phyloP scores from a whole-genome alignment of 73 alveolate genomes.

The Paramecium pentaurelia region DNA sequence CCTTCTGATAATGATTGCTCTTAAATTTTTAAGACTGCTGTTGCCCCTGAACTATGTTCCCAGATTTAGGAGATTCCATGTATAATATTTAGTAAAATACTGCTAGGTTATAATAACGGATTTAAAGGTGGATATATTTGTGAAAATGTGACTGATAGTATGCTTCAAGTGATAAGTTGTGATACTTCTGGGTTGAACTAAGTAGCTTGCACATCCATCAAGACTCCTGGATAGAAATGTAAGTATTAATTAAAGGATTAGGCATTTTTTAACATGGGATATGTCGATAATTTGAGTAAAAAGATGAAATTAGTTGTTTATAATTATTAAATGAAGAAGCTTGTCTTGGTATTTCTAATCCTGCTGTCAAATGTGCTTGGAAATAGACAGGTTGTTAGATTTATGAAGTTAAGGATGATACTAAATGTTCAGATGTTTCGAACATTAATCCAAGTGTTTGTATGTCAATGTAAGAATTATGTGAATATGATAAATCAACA shows the following conservation, averaged over 20 bases:
- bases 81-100: background rate
- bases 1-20: background rate
- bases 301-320: background rate
- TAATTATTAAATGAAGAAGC: background rate
- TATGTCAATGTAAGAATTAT: background rate
- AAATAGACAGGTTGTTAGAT: background rate
- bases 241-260: background rate
- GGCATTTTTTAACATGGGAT: background rate
- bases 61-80: background rate
- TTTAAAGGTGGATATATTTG: background rate
- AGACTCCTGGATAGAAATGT: background rate
- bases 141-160: background rate
- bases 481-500: background rate
- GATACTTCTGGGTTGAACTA: background rate
- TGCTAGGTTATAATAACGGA: slow-evolving; percentile 24
- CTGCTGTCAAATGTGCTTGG: background rate
- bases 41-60: background rate
- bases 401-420: background rate
- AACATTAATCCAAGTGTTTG: slow-evolving; percentile 9
- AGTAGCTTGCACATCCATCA: background rate
- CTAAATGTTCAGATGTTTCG: background rate
- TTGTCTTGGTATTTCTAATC: background rate
- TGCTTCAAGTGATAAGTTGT: background rate
- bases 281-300: background rate
- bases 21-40: background rate